Percentiles rank a stretch among this genome's conserved stretches.
Evolutionary conservation across 2,329 filamentous ascomycete species (phyloP).

Genomic region (Colletotrichum sp.): DNA sequence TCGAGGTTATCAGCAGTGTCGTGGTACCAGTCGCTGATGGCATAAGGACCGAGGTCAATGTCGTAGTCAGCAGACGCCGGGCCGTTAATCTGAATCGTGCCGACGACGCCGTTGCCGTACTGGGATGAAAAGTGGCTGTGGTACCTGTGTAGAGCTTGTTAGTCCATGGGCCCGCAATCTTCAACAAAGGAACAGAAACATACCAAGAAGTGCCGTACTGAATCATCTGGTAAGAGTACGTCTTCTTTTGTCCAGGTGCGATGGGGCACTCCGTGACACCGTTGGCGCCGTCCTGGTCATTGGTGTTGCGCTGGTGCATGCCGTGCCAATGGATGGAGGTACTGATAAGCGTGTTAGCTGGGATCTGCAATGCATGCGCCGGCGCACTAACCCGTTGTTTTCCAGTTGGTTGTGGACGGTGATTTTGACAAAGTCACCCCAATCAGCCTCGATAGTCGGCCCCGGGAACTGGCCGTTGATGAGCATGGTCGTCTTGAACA

Average conservation of each 20-base stretch:
- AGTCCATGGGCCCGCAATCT: background rate
- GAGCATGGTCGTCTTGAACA: slow-evolving; percentile 42
- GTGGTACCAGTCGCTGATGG: slow-evolving; percentile 60
- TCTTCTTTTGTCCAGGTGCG: slow-evolving; percentile 34
- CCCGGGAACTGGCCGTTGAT: slow-evolving; percentile 54
- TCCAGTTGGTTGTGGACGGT: slow-evolving; percentile 66
- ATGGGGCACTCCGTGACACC: slow-evolving; percentile 50
- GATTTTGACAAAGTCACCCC: slow-evolving; percentile 54
- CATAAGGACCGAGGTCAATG: slow-evolving; percentile 61
- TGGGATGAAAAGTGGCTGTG: slow-evolving; percentile 57
- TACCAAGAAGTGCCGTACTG: slow-evolving; percentile 43
- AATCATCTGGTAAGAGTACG: slow-evolving; percentile 37
- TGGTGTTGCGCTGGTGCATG: slow-evolving; percentile 46
- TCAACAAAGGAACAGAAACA: background rate
- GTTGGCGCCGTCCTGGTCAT: slow-evolving; percentile 48
- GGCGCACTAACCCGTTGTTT: slow-evolving; percentile 29
- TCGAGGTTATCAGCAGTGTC: slow-evolving; percentile 32
- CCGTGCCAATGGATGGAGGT: slow-evolving; percentile 56
- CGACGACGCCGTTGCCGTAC: slow-evolving; percentile 57
- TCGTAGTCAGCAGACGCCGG: slow-evolving; percentile 56
- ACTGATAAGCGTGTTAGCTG: slow-evolving; percentile 39
- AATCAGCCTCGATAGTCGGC: slow-evolving; percentile 52
- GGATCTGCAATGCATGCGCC: background rate
- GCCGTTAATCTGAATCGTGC: slow-evolving; percentile 55
- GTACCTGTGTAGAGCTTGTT: slow-evolving; percentile 38